Conservation (phyloP, 352 stramenopile genomes). For the Pythium brachiatum region DNA sequence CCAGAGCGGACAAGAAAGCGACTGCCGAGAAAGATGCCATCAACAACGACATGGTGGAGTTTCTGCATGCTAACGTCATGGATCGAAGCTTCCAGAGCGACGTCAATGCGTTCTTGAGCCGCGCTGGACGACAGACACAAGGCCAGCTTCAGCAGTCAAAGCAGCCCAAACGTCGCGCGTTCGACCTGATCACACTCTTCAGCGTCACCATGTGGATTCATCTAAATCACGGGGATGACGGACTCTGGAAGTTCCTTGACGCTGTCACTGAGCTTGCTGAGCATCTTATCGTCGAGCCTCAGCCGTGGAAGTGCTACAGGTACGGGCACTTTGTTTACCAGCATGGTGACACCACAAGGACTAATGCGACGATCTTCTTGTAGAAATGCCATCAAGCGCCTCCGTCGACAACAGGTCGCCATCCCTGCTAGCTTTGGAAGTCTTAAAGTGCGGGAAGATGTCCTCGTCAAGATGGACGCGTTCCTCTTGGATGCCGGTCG, state of each 20-base stretch:
- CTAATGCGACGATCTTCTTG: neutral
- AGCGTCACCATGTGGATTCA: slow-evolving; percentile 90
- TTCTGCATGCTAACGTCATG: slow-evolving; percentile 59
- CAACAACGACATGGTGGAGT: slow-evolving; percentile 42
- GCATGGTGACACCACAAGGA: neutral
- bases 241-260: slow-evolving; percentile 71
- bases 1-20: slow-evolving; percentile 42
- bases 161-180: slow-evolving; percentile 15
- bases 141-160: neutral
- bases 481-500: slow-evolving; percentile 55
- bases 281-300: slow-evolving; percentile 76
- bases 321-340: slow-evolving; percentile 17
- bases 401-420: slow-evolving; percentile 48
- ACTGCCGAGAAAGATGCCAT: slow-evolving; percentile 19
- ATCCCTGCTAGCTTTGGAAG: slow-evolving; percentile 57
- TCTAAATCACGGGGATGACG: slow-evolving; percentile 81
- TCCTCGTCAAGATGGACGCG: slow-evolving; percentile 63
- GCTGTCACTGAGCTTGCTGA: slow-evolving; percentile 54
- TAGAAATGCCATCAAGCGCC: slow-evolving; percentile 68
- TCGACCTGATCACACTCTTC: slow-evolving; percentile 77
- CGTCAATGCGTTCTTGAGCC: slow-evolving; percentile 41
- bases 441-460: slow-evolving; percentile 57
- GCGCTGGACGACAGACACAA: slow-evolving; percentile 30
- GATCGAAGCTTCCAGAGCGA: slow-evolving; percentile 40
- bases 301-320: slow-evolving; percentile 87